Evolutionary conservation across 176 grass and related monocot species (phyloP).

Genomic region (Dendrocalamus sinicus): DNA sequence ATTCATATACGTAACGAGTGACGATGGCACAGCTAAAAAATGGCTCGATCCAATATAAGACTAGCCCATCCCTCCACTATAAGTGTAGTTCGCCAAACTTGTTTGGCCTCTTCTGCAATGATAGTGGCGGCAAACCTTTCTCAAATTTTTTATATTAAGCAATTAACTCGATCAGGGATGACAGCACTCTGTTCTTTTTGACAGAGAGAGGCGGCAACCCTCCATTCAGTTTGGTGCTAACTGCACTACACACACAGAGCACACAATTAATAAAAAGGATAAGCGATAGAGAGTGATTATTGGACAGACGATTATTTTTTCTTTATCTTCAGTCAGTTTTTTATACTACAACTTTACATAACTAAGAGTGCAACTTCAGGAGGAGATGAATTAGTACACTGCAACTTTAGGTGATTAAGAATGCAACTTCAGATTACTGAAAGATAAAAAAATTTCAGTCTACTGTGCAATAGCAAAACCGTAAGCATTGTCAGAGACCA

Average conservation of each 20-base stretch:
- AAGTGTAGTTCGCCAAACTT: constrained; percentile 20
- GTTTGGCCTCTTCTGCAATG: background rate
- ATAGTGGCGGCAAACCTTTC: background rate
- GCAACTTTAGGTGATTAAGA: too few relatives aligned
- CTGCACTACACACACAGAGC: background rate
- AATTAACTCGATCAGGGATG: too few relatives aligned
- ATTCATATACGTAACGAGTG: background rate
- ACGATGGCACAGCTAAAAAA: background rate
- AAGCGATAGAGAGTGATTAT: background rate
- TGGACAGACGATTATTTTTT: too few relatives aligned
- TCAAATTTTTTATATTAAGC: background rate
- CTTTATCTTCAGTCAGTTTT: too few relatives aligned
- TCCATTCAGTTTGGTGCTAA: background rate
- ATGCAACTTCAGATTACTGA: too few relatives aligned
- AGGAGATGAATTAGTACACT: too few relatives aligned
- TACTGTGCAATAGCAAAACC: too few relatives aligned
- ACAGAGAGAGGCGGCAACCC: background rate
- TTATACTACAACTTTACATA: too few relatives aligned
- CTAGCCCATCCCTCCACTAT: constrained; percentile 13
- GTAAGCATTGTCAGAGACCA: background rate
- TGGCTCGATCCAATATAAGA: background rate
- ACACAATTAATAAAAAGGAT: background rate
- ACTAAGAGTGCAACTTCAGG: too few relatives aligned
- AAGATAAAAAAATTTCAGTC: too few relatives aligned
- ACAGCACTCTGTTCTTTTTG: background rate